Base-by-base conservation (phyloP, 805 yeast genomes). In the Zygotorulaspora sp. region DNA sequence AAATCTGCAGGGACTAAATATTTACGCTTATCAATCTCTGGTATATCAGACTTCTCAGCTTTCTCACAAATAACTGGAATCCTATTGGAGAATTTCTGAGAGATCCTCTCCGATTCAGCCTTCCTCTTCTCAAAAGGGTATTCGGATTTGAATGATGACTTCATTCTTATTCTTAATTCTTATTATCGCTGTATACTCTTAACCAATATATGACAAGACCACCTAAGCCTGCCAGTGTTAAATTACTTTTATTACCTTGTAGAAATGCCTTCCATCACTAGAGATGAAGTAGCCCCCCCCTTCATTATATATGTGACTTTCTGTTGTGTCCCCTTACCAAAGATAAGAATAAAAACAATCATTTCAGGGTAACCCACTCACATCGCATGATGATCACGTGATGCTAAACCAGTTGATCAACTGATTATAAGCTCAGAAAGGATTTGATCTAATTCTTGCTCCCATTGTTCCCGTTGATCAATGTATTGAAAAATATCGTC, bases 1-100 rank as follows among this genome's bases (percentile, higher is more conserved):
- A 92, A 75, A 61, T 92, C 98, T 18, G 89, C 80, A 6, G 98
- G 98, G 8, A 92, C 98, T 49, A 92, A 74, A 61, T 92, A 92
- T 69, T 92, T 92, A 65, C 96, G 83, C 74, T 92, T 92, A 65
- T 92, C 99, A 58, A 92, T 89, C 50, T 88, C 92, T 32, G 94
- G 95, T 48, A 92, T 84, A 60, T 92, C 97, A 23, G 95, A 82
- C 67, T 90, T 90, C 66, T 89, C 97, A 26, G 89, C 97, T 67
- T 89, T 83, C 68, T 92, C 98, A 63, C 98, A 92, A 57, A 92
- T 90, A 19, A 71, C 97, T 3, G 99, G 98, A 45, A 92, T 87
- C 50, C 98, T 77, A 62, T 92, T 96, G 40, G 75, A 72, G 68
- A 89, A 92, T 63, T 89, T 84, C 55, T 83, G 80, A 47, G 87